A percentile compares a stretch with the other conserved stretches of the same genome.
Evolutionary conservation across 768 basidiomycete species (phyloP).

Genomic region (Mycena vulgaris): DNA sequence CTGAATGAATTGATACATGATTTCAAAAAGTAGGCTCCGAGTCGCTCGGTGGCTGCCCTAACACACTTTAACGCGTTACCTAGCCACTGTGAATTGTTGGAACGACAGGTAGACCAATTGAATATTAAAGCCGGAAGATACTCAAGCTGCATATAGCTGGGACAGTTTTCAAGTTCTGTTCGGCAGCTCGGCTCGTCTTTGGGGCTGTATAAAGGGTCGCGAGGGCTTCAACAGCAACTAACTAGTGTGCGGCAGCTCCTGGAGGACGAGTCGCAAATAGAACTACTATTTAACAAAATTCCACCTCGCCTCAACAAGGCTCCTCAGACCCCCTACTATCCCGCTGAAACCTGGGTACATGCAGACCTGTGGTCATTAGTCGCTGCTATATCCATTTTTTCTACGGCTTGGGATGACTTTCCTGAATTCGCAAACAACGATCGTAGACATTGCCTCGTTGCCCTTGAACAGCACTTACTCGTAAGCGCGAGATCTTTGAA

Average conservation of each 20-base stretch:
- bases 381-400: constrained; percentile 13
- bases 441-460: constrained; percentile 23
- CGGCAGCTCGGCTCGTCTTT: constrained; percentile 34
- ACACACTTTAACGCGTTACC: not conserved
- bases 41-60: too few species aligned
- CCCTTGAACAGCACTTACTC: constrained; percentile 28
- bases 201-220: constrained; percentile 31
- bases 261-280: constrained; percentile 26
- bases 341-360: constrained; percentile 27
- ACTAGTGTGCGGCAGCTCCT: constrained; percentile 22
- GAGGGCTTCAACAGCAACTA: constrained; percentile 26
- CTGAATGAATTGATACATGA: constrained; percentile 17
- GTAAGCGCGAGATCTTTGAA: constrained; percentile 6
- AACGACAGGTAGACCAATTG: constrained; percentile 15
- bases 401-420: constrained; percentile 28
- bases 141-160: constrained; percentile 11
- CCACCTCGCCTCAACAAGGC: not conserved
- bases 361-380: constrained; percentile 16
- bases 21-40: constrained; percentile 9
- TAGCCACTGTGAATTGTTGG: constrained; percentile 23
- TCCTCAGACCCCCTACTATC: not conserved
- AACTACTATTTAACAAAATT: constrained; percentile 18
- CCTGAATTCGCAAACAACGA: constrained; percentile 28
- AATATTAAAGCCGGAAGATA: too few species aligned
- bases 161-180: constrained; percentile 28